These are phyloP conservation scores for Graphiopsis chlorocephala DNA, from an alignment of 2,329 filamentous ascomycete species.

Conservation along the genomic window DNA sequence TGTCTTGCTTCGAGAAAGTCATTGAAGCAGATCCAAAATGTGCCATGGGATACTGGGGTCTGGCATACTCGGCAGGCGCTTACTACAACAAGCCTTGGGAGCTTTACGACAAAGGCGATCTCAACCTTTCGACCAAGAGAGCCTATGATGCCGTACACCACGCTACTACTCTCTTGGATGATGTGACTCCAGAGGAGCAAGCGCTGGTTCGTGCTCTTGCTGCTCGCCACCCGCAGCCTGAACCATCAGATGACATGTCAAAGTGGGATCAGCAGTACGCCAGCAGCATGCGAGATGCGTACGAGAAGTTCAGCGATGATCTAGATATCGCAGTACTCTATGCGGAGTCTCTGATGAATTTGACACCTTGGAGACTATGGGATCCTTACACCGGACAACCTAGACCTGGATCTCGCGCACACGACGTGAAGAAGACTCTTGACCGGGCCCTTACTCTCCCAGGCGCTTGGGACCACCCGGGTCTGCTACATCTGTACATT, in stretches of 20 bases:
- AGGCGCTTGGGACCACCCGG: constrained; percentile 59
- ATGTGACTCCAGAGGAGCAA: constrained; percentile 53
- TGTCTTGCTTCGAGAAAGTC: constrained; percentile 62
- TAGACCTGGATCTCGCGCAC: constrained; percentile 52
- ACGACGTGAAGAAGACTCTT: constrained; percentile 58
- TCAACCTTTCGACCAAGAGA: constrained; percentile 37
- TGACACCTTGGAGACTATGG: constrained; percentile 65
- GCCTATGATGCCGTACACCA: constrained; percentile 48
- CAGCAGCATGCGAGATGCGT: constrained; percentile 57
- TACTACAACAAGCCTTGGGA: constrained; percentile 81
- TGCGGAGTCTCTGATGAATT: constrained; percentile 64
- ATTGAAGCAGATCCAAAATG: constrained; percentile 54
- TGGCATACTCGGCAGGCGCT: constrained; percentile 69
- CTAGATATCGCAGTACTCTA: constrained; percentile 64
- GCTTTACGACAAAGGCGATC: constrained; percentile 62
- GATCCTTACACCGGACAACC: constrained; percentile 59
- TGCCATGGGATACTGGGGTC: constrained; percentile 66
- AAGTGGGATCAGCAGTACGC: constrained; percentile 61
- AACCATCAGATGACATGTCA: not conserved
- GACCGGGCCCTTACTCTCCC: constrained; percentile 56
- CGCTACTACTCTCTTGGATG: constrained; percentile 35
- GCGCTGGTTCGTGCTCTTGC: constrained; percentile 62
- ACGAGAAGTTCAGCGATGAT: constrained; percentile 53
- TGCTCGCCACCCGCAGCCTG: constrained; percentile 29
- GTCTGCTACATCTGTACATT: constrained; percentile 71